Percentiles rank a stretch among this genome's conserved stretches.
Conservation (phyloP, 257 asterid genomes). For the Solanum chiquidenum region DNA sequence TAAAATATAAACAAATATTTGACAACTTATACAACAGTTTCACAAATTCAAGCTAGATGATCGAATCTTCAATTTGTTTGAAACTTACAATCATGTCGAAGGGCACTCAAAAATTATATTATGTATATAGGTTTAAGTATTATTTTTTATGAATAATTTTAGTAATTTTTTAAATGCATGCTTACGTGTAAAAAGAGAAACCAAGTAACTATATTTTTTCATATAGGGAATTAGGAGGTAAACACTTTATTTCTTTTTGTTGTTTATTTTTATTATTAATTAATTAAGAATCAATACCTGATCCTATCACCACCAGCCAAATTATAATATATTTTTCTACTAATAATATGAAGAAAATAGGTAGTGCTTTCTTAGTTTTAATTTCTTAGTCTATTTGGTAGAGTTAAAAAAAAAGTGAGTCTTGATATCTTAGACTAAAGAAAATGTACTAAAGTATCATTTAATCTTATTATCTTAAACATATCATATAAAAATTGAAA, state of each 20-base stretch:
- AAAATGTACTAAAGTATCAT: neutral
- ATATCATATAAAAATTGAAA: neutral
- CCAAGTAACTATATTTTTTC: neutral
- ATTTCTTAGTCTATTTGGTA: neutral
- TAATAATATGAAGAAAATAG: neutral
- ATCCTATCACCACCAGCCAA: neutral
- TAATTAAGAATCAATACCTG: neutral
- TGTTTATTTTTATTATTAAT: too few species aligned
- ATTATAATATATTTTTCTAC: neutral
- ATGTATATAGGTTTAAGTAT: too few species aligned
- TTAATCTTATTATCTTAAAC: neutral
- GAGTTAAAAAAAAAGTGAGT: too few species aligned
- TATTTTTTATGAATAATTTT: neutral
- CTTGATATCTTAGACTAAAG: neutral
- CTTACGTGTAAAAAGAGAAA: neutral
- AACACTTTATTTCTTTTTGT: neutral
- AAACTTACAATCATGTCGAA: neutral
- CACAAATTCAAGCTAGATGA: too few species aligned
- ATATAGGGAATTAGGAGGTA: neutral
- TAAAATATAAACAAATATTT: neutral
- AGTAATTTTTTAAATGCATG: neutral
- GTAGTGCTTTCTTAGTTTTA: neutral
- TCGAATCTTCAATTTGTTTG: neutral
- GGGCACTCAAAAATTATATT: neutral
- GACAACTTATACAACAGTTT: neutral